These are phyloP conservation scores for Fomitopsis schrenkii DNA, from an alignment of 1,284 basidiomycete genomes.

Conservation along the genomic window DNA sequence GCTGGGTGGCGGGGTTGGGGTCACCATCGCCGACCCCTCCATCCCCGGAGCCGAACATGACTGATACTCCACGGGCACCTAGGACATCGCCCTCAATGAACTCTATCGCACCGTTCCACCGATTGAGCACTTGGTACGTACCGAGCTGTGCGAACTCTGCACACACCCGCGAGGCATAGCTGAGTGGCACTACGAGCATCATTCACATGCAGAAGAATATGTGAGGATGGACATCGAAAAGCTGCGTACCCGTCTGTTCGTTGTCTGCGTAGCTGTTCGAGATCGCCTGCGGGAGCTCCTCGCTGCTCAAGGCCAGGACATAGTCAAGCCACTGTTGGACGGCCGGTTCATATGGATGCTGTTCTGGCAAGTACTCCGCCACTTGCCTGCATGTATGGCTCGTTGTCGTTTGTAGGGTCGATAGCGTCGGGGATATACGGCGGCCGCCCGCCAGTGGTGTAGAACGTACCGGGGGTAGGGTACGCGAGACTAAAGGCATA, in stretches of 20 bases:
- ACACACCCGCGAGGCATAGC: slow-evolving; percentile 63
- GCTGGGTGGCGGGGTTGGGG: slow-evolving; percentile 41
- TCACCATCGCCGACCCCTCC: slow-evolving; percentile 65
- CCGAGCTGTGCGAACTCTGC: slow-evolving; percentile 59
- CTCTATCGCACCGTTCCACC: too few species aligned
- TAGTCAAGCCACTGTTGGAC: slow-evolving; percentile 55
- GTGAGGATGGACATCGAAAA: background rate
- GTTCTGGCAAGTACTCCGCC: background rate
- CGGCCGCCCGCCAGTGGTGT: slow-evolving; percentile 55
- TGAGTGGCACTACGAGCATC: slow-evolving; percentile 44
- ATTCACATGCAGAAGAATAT: background rate
- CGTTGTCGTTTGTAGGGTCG: slow-evolving; percentile 47
- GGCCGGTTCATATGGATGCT: background rate
- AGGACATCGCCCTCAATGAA: background rate
- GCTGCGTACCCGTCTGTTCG: slow-evolving; percentile 55
- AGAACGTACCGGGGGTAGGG: slow-evolving; percentile 48
- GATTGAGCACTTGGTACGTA: slow-evolving; percentile 13
- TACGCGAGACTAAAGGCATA: slow-evolving; percentile 61
- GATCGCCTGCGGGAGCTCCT: slow-evolving; percentile 48
- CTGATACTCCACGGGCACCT: slow-evolving; percentile 61
- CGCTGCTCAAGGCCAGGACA: slow-evolving; percentile 19
- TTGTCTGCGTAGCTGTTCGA: slow-evolving; percentile 68
- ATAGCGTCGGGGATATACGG: slow-evolving; percentile 51
- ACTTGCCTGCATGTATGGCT: slow-evolving; percentile 55
- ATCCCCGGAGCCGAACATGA: slow-evolving; percentile 66